Base-by-base conservation (phyloP, 352 stramenopile species). In the Phytophthora constricta region DNA sequence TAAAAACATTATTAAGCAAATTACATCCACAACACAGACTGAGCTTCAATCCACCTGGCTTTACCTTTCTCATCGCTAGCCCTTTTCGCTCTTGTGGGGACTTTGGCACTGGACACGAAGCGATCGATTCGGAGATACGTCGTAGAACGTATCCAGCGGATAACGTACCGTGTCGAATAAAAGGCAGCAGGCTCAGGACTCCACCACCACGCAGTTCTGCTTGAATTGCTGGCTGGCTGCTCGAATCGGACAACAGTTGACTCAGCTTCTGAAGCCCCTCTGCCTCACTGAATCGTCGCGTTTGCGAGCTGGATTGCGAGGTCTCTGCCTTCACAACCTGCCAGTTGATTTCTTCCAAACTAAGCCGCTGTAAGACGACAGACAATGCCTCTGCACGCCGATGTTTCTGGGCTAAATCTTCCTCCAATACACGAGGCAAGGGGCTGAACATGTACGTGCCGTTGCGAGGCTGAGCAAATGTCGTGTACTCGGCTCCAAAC, bases 131-230 rank as follows among this genome's bases (percentile, higher is more conserved):
- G 2, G 59, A 49, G 34, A 92, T 77, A 39, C 76, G 71, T 23
- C 72, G 67, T 25, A 93, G 51, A 31, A 92, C 75, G 25, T 82
- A 73, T 5, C 82, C 80, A 49, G 72, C 72, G 51, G 84, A 93
- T 0, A 93, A 53, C 25, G 81, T 77, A 0, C 85, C 83, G 19
- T 93, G 85, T 0, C 85, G 85, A 68, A 93, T 81, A 65, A 86
- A 91, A 34, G 85, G 85, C n/a, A 92, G 49, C n/a, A 93, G 33
- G 69, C 83, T 92, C 58, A 91, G 34, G 4, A 93, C 72, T 25
- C 85, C 85, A 31, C 79, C 76, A 23, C 85, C 85, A 42, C 84
- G 76, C 16, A 92, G 51, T 42, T 92, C 84, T 26, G 83, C 70
- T 58, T 92, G 84, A 58, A 92, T 87, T 22, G 84, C 82, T 49